phyloP scores from a whole-genome alignment of 2,329 filamentous ascomycete genomes.

The Exserohilum rostratum region DNA sequence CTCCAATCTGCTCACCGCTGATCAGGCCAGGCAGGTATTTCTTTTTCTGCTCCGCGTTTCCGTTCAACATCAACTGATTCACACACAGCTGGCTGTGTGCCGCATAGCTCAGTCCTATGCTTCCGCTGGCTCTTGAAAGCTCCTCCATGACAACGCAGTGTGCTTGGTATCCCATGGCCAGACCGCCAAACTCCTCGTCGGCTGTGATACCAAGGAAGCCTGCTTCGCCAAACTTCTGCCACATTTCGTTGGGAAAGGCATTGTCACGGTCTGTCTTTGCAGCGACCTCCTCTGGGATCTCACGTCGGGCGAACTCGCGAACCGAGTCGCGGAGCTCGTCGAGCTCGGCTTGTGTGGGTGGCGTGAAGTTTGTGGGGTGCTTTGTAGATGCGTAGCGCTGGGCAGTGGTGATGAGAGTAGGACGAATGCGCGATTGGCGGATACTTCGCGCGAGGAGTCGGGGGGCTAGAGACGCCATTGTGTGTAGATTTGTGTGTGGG shows the following conservation, averaged over 20 bases:
- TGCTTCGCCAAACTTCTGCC: constrained; percentile 89
- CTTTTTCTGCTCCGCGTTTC: constrained; percentile 76
- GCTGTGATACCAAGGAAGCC: constrained; percentile 92
- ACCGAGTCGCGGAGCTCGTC: constrained; percentile 81
- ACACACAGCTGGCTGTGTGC: constrained; percentile 96
- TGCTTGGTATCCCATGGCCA: constrained; percentile 94
- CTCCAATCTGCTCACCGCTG: constrained; percentile 80
- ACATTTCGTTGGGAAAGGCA: constrained; percentile 88
- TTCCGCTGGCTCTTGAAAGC: constrained; percentile 83
- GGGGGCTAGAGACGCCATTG: constrained; percentile 43
- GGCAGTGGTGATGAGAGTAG: constrained; percentile 19
- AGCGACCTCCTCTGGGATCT: constrained; percentile 84
- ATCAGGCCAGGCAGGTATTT: constrained; percentile 82
- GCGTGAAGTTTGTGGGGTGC: constrained; percentile 69
- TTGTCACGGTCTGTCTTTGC: constrained; percentile 83
- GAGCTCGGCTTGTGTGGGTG: constrained; percentile 75
- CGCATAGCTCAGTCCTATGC: constrained; percentile 88
- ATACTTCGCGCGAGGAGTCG: constrained; percentile 49
- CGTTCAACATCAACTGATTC: constrained; percentile 94
- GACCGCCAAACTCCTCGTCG: constrained; percentile 86
- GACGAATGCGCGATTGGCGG: constrained; percentile 38
- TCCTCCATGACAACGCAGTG: constrained; percentile 97
- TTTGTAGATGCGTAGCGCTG: constrained; percentile 66
- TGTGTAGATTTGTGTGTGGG: constrained; percentile 11
- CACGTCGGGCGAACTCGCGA: constrained; percentile 84